These are phyloP conservation scores for Mucuna pruriens DNA, from an alignment of 306 rosid species.

Conservation along the genomic window DNA sequence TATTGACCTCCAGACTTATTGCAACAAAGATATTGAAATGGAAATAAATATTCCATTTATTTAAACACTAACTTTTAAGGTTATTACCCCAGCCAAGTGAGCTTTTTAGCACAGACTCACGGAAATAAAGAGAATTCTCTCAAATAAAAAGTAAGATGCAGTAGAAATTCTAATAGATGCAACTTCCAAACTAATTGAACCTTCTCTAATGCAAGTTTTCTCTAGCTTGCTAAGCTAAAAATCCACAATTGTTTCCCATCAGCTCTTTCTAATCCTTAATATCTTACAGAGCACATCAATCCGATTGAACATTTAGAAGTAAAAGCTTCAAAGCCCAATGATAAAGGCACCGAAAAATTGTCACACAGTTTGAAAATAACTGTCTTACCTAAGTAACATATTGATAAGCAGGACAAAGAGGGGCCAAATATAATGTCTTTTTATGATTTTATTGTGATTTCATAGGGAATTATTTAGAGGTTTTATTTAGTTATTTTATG, in stretches of 20 bases:
- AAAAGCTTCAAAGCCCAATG: not conserved
- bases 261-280: slow-evolving; percentile 9
- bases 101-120: not conserved
- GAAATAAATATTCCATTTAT: not conserved
- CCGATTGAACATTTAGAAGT: slow-evolving; percentile 2
- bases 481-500: not conserved
- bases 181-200: not conserved
- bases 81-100: not conserved
- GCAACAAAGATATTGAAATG: slow-evolving; percentile 2
- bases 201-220: not conserved
- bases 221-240: not conserved
- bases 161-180: not conserved
- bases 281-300: slow-evolving; percentile 3
- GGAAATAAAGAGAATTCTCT: slow-evolving; percentile 8
- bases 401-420: not conserved
- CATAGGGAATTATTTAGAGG: not conserved
- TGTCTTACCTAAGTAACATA: not conserved
- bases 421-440: not conserved
- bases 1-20: not conserved
- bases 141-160: not conserved
- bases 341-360: not conserved
- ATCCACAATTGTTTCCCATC: not conserved
- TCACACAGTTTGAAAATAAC: slow-evolving; percentile 11
- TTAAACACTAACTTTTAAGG: slow-evolving; percentile 4
- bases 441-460: not conserved